Conservation (phyloP, 2,329 filamentous ascomycete species). For the Gaeumannomyces sp. region DNA sequence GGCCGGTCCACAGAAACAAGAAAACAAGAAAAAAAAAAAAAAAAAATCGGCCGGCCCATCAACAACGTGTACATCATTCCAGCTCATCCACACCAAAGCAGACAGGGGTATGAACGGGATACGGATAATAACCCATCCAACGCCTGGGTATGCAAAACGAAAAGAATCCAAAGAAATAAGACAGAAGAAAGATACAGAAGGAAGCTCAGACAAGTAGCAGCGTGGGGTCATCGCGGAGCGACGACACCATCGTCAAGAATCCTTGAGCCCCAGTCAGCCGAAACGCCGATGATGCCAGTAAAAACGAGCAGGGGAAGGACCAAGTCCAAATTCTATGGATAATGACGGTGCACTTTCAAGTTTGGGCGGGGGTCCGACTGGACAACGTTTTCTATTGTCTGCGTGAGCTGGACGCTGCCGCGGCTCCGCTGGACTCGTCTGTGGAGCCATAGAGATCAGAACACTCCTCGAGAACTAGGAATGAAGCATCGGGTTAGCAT, state of each 20-base stretch:
- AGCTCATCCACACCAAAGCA: too few relatives aligned
- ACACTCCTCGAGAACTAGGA: constrained; percentile 28
- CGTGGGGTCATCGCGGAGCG: neutral
- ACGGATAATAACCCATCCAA: neutral
- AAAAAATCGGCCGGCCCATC: too few relatives aligned
- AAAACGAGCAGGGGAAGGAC: too few relatives aligned
- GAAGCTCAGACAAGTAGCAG: neutral
- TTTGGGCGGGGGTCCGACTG: neutral
- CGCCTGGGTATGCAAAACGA: neutral
- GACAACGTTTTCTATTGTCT: constrained; percentile 9
- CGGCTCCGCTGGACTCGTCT: constrained; percentile 28
- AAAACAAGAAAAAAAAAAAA: neutral
- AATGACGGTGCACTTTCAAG: neutral
- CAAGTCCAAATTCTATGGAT: neutral
- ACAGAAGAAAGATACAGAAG: neutral
- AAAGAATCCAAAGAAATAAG: neutral
- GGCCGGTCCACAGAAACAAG: neutral
- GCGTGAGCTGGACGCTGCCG: constrained; percentile 16
- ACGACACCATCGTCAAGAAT: neutral
- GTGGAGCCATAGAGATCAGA: constrained; percentile 39
- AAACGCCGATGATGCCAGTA: neutral
- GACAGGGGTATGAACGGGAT: too few relatives aligned
- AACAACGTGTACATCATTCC: too few relatives aligned
- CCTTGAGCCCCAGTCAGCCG: neutral
- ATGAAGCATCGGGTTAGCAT: neutral